These are phyloP conservation scores for Neurospora sp. DNA, from an alignment of 495 filamentous ascomycete species.

Conservation along the genomic window DNA sequence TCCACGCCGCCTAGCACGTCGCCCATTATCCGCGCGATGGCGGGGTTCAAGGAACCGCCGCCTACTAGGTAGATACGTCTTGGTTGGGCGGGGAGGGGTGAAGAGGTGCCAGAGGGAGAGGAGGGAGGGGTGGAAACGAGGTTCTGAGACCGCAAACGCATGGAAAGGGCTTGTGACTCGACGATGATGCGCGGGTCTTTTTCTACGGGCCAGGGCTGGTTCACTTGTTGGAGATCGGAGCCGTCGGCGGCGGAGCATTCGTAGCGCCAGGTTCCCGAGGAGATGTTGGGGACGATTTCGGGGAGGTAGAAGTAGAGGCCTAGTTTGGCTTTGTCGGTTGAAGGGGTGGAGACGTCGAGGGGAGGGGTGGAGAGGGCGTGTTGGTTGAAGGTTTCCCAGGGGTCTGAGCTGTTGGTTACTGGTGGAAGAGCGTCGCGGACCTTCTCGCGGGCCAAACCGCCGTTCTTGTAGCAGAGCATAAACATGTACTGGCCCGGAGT, in stretches of 20 bases:
- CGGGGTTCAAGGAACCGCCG: constrained; percentile 77
- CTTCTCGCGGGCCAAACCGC: constrained; percentile 81
- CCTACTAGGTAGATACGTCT: constrained; percentile 88
- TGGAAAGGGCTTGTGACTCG: constrained; percentile 86
- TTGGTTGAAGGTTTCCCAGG: constrained; percentile 73
- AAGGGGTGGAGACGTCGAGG: constrained; percentile 43
- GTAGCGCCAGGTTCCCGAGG: constrained; percentile 75
- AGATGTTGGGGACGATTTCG: constrained; percentile 89
- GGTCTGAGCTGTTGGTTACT: constrained; percentile 22
- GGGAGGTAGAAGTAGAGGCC: constrained; percentile 90
- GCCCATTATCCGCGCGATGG: constrained; percentile 70
- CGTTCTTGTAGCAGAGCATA: constrained; percentile 99
- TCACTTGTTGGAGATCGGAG: constrained; percentile 35
- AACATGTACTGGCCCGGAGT: constrained; percentile 85
- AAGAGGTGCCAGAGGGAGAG: constrained; percentile 1
- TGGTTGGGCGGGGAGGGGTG: constrained; percentile 65
- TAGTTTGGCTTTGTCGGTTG: constrained; percentile 57
- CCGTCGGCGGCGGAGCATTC: constrained; percentile 46
- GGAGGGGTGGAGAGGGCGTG: constrained; percentile 52
- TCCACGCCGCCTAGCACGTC: constrained; percentile 82
- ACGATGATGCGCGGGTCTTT: constrained; percentile 80
- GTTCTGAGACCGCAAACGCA: constrained; percentile 70
- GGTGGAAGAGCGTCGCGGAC: constrained; percentile 54
- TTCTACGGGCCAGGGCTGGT: constrained; percentile 26
- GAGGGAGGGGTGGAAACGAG: constrained; percentile 50